phyloP scores from a whole-genome alignment of 805 yeast species.

The Scheffersomyces spartinae region DNA sequence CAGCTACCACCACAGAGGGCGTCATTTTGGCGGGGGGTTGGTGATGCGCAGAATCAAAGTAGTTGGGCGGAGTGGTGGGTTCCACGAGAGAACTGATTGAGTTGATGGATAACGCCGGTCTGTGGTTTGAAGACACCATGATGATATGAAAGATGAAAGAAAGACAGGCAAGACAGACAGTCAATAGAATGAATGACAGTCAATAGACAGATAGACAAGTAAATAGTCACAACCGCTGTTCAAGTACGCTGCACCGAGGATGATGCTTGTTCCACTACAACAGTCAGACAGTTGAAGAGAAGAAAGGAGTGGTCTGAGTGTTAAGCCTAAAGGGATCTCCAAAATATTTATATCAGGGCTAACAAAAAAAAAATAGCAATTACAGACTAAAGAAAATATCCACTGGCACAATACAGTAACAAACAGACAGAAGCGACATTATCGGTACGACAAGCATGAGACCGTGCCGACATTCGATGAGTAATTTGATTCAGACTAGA shows the following conservation, averaged over 20 bases:
- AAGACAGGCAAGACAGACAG: not conserved
- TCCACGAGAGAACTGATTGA: conserved; percentile 23
- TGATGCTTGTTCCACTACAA: not conserved
- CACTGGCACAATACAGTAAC: no score
- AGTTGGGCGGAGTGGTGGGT: conserved; percentile 32
- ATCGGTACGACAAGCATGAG: no score
- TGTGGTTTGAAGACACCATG: no score
- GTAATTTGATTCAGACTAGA: no score
- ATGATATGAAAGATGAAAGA: conserved; percentile 2
- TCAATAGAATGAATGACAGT: not conserved
- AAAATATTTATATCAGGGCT: no score
- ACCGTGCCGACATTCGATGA: no score
- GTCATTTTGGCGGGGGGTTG: not conserved
- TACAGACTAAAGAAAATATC: no score
- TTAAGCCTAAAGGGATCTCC: no score
- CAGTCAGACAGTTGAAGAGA: conserved; percentile 1
- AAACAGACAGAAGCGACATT: no score
- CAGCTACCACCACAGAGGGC: conserved; percentile 1
- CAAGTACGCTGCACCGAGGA: not conserved
- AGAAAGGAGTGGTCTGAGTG: no score
- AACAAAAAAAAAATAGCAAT: no score
- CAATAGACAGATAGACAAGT: not conserved
- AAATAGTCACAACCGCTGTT: not conserved
- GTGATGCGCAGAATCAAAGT: no score
- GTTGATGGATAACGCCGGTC: conserved; percentile 25